Conservation (phyloP, 1,139 yeast genomes). For the Candida sanyaensis region DNA sequence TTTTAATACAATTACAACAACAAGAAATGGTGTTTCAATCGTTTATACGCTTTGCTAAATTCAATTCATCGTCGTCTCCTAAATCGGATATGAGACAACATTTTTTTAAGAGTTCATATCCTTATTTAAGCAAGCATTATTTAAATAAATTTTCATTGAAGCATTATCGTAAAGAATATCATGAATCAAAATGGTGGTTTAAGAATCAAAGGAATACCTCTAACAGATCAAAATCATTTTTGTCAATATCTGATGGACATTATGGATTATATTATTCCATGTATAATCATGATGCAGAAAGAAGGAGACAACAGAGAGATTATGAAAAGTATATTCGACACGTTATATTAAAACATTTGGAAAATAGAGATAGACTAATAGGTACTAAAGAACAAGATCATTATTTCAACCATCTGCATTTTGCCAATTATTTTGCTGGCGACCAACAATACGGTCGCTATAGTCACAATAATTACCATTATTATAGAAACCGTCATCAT, state of each 20-base stretch:
- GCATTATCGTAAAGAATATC: conserved; percentile 16
- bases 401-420: conserved; percentile 2
- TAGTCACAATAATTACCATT: not conserved
- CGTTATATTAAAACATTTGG: conserved; percentile 13
- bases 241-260: conserved; percentile 42
- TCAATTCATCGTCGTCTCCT: conserved; percentile 5
- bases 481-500: conserved; percentile 5
- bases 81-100: conserved; percentile 20
- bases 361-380: conserved; percentile 11
- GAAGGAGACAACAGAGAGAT: conserved; percentile 13
- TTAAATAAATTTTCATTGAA: conserved; percentile 19
- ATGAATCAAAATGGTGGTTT: conserved; percentile 20
- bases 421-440: not conserved
- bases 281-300: conserved; percentile 35
- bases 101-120: conserved; percentile 45
- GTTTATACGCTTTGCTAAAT: conserved; percentile 15
- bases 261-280: conserved; percentile 48
- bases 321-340: conserved; percentile 13
- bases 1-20: not conserved
- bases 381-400: not conserved
- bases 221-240: conserved; percentile 22
- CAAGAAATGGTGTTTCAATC: conserved; percentile 15
- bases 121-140: conserved; percentile 26
- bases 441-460: not conserved
- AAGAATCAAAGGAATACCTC: conserved; percentile 38